Evolutionary conservation across 257 asterid species (phyloP).

Genomic region (Solanum rostratum): DNA sequence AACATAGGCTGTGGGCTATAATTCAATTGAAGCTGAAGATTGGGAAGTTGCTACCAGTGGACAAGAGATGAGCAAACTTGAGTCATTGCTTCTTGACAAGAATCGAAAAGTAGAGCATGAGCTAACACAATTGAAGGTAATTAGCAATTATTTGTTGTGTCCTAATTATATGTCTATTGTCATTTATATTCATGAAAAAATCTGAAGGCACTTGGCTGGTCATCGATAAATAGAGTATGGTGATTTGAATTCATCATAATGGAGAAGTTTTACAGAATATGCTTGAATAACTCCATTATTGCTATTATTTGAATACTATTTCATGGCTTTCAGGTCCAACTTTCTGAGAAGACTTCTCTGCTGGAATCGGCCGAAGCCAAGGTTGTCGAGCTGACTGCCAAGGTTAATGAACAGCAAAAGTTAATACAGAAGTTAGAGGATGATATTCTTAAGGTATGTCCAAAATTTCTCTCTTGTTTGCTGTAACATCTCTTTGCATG

Average conservation of each 20-base stretch:
- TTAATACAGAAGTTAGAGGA: constrained; percentile 97
- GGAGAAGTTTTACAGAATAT: neutral
- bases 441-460: constrained; percentile 72
- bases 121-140: constrained; percentile 84
- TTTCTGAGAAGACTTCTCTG: constrained; percentile 63
- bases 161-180: neutral
- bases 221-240: neutral
- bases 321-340: constrained; percentile 56
- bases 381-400: constrained; percentile 55
- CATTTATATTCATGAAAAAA: neutral
- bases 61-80: constrained; percentile 98
- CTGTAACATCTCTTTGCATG: neutral
- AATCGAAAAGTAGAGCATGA: constrained; percentile 98
- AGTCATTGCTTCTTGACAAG: constrained; percentile 89
- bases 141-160: neutral
- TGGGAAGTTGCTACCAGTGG: constrained; percentile 98
- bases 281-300: neutral
- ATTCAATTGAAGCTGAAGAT: constrained; percentile 99
- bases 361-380: constrained; percentile 79
- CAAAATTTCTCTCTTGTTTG: neutral
- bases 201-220: neutral
- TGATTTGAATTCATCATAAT: neutral
- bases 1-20: constrained; percentile 95
- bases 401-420: constrained; percentile 66
- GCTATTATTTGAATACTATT: neutral